Evolutionary conservation across 768 basidiomycete genomes (phyloP), one percentile per base, ranked within the genome.

Genomic region (Xerocomellus dryophilus): DNA sequence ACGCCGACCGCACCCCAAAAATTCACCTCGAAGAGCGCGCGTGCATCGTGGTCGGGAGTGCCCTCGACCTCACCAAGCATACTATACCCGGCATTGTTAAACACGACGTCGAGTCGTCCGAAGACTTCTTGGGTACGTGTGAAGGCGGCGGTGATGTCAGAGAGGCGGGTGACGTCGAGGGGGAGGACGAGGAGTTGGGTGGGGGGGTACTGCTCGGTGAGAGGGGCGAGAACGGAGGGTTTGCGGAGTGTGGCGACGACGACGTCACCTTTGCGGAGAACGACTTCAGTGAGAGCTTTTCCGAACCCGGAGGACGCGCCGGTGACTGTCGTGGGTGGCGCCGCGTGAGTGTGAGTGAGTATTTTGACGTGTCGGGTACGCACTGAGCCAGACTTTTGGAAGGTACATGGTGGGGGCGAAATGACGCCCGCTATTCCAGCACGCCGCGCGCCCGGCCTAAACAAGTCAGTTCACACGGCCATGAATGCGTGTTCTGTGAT

Each of bases 161-260:
- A 45, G 3, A 47, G 57, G 4, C 51, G 58, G 9, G 69, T 68
- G 29, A 79, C 76, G 54, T 79, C 76, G 40, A 78, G 62, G 45
- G 66, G 62, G 54, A 76, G 56, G 42, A 74, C 54, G 42, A 74
- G 64, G 2, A 78, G 67, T 11, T 64, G 62, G 14, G 67, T 59
- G 14, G 60, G 42, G 6, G 65, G 56, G 47, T 72, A 71, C 20
- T 64, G 38, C 0, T 53, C 42, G 5, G 56, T 34, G 27, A 69
- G 73, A 14, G 65, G 57, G 11, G 51, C 35, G 21, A 76, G 61
- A 17, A 50, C 64, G 9, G 57, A 63, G 1, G 76, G 75, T 29
- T 59, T 73, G 43, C 78, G 74, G 14, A 75, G 64, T 14, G 78
- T 76, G 6, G 79, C 76, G 46, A 75, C 66, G 35, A 66, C 76